These are phyloP conservation scores for Termitomyces sp. DNA, from an alignment of 768 basidiomycete species.

Conservation along the genomic window DNA sequence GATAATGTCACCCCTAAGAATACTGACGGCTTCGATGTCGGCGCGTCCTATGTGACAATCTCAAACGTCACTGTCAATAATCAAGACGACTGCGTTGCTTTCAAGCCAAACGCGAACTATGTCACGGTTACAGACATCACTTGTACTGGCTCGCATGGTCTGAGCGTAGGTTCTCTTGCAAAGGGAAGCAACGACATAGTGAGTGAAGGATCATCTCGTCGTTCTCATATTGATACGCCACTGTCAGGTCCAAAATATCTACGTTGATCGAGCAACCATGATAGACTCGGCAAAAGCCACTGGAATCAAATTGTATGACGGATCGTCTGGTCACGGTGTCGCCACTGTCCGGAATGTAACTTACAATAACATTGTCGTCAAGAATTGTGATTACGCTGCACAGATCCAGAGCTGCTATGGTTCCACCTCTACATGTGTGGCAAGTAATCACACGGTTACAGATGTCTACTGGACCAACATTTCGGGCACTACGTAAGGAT, in stretches of 20 bases:
- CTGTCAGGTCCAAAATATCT: conserved; percentile 21
- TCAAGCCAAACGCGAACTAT: conserved; percentile 24
- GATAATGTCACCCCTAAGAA: conserved; percentile 22
- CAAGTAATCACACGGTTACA: conserved; percentile 20
- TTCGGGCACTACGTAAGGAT: conserved; percentile 23
- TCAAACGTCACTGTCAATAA: conserved; percentile 21
- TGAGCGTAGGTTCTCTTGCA: conserved; percentile 24
- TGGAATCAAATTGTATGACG: conserved; percentile 27
- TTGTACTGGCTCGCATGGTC: conserved; percentile 25
- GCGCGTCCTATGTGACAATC: conserved; percentile 23
- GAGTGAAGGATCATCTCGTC: background rate
- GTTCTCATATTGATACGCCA: background rate
- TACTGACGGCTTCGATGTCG: conserved; percentile 27
- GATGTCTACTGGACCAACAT: conserved; percentile 21
- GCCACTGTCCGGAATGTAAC: conserved; percentile 27
- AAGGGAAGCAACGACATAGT: conserved; percentile 14
- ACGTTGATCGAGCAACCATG: conserved; percentile 23
- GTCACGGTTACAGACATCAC: conserved; percentile 23
- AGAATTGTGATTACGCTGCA: conserved; percentile 27
- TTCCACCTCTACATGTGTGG: conserved; percentile 18
- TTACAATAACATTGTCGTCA: conserved; percentile 20
- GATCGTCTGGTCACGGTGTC: conserved; percentile 21
- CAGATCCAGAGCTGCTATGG: conserved; percentile 27
- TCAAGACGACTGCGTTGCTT: conserved; percentile 27
- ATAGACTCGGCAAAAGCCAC: conserved; percentile 25